Conservation (phyloP, 495 filamentous ascomycete species). For the Daldinia caldariorum region DNA sequence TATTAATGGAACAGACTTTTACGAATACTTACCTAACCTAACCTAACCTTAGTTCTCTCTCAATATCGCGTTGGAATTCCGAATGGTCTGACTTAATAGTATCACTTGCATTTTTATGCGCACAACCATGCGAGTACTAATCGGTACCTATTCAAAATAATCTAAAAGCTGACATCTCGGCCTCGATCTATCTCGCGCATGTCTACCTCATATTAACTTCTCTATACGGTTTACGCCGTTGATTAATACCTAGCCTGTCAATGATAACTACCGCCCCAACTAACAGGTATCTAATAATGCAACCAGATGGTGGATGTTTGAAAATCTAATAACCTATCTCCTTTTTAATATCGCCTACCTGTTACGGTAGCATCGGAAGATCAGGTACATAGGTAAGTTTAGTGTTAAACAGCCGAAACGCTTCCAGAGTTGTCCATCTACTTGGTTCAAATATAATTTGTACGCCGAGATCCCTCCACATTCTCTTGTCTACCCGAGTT, state of each 20-base stretch:
- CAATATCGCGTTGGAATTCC: not conserved
- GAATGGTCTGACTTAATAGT: constrained; percentile 5
- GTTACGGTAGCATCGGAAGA: not conserved
- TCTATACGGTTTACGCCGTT: not conserved
- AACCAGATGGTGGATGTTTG: constrained; percentile 3
- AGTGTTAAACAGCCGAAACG: constrained; percentile 28
- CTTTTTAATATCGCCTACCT: not conserved
- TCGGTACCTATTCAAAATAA: not conserved
- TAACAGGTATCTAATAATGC: constrained; percentile 14
- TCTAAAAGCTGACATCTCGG: constrained; percentile 17
- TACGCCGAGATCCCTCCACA: constrained; percentile 30
- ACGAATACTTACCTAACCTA: no score
- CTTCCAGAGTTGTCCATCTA: constrained; percentile 16
- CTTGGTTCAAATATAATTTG: constrained; percentile 20
- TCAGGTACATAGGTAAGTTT: not conserved
- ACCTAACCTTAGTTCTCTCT: no score
- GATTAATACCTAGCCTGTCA: constrained; percentile 15
- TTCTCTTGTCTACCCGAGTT: constrained; percentile 34
- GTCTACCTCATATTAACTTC: not conserved
- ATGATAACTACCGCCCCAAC: constrained; percentile 2
- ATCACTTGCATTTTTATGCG: constrained; percentile 24
- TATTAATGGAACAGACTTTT: no score
- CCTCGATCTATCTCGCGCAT: not conserved
- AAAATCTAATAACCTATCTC: not conserved
- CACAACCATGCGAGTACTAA: not conserved